phyloP scores from a whole-genome alignment of 306 rosid genomes.

The Vigna mungo region DNA sequence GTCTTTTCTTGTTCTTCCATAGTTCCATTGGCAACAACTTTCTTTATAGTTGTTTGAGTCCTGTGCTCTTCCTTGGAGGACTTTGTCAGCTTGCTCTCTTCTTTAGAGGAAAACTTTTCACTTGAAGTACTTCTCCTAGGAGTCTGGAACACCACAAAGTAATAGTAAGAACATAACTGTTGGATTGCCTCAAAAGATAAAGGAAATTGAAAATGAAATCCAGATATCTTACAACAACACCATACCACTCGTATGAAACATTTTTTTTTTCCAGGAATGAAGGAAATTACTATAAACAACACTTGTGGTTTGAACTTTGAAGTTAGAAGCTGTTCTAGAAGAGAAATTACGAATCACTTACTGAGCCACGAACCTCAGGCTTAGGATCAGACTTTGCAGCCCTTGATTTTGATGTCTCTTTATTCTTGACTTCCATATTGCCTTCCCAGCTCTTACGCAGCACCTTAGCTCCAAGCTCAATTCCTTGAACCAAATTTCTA shows the following conservation, averaged over 20 bases:
- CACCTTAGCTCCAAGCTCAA: slow-evolving; percentile 93
- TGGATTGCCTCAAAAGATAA: slow-evolving; percentile 37
- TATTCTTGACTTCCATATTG: slow-evolving; percentile 73
- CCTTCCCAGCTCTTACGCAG: slow-evolving; percentile 99
- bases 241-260: too few relatives aligned
- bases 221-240: slow-evolving; percentile 1
- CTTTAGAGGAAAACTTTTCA: slow-evolving; percentile 73
- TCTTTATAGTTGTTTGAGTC: slow-evolving; percentile 62
- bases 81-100: slow-evolving; percentile 63
- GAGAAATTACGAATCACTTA: slow-evolving; percentile 54
- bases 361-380: slow-evolving; percentile 66
- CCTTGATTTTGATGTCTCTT: slow-evolving; percentile 68
- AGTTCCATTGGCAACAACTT: slow-evolving; percentile 62
- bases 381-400: slow-evolving; percentile 67
- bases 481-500: slow-evolving; percentile 75
- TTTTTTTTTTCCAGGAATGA: not conserved
- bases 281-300: slow-evolving; percentile 20
- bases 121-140: slow-evolving; percentile 81
- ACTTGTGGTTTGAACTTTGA: not conserved
- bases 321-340: slow-evolving; percentile 1
- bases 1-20: slow-evolving; percentile 63
- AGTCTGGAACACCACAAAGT: slow-evolving; percentile 58
- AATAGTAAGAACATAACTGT: slow-evolving; percentile 37
- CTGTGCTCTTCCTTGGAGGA: slow-evolving; percentile 70
- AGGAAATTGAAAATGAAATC: not conserved